Conservation (phyloP, 768 basidiomycete species). For the Xerocomellus intermedius region DNA sequence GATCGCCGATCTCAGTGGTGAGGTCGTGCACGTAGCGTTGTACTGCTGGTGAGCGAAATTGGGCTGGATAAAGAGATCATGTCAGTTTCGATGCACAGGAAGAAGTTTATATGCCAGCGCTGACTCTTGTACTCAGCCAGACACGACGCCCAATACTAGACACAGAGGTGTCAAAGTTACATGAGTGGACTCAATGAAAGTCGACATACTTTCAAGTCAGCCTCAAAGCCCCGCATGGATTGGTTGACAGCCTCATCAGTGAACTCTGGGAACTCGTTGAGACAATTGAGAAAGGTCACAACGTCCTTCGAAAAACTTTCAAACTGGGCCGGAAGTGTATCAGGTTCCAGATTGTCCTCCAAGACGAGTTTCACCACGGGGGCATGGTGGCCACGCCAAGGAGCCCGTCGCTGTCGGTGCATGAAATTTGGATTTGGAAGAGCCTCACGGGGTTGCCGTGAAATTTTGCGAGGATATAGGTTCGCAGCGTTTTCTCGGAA, state of each 20-base stretch:
- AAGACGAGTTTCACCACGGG: constrained; percentile 37
- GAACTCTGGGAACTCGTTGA: constrained; percentile 59
- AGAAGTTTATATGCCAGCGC: neutral
- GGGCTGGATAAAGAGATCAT: constrained; percentile 31
- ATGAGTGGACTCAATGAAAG: neutral
- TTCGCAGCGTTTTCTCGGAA: constrained; percentile 58
- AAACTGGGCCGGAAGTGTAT: constrained; percentile 47
- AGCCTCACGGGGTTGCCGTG: constrained; percentile 38
- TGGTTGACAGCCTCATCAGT: constrained; percentile 51
- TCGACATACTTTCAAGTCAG: constrained; percentile 44
- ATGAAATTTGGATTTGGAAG: constrained; percentile 38
- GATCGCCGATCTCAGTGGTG: constrained; percentile 50
- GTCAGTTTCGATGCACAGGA: constrained; percentile 5
- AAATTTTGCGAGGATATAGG: constrained; percentile 50
- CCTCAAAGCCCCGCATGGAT: constrained; percentile 49
- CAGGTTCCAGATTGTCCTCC: constrained; percentile 45
- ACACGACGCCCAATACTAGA: constrained; percentile 55
- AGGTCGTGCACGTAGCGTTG: constrained; percentile 57
- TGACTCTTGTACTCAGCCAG: constrained; percentile 46
- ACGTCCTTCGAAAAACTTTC: constrained; percentile 48
- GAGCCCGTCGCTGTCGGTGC: constrained; percentile 30
- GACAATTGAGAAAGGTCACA: constrained; percentile 49
- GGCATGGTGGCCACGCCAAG: constrained; percentile 36
- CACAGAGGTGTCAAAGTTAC: constrained; percentile 10
- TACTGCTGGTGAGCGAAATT: constrained; percentile 52